A percentile compares a stretch with the other conserved stretches of the same genome.
These are phyloP conservation scores for Blastobotrys parvus DNA, from an alignment of 805 yeast species.

Conservation along the genomic window DNA sequence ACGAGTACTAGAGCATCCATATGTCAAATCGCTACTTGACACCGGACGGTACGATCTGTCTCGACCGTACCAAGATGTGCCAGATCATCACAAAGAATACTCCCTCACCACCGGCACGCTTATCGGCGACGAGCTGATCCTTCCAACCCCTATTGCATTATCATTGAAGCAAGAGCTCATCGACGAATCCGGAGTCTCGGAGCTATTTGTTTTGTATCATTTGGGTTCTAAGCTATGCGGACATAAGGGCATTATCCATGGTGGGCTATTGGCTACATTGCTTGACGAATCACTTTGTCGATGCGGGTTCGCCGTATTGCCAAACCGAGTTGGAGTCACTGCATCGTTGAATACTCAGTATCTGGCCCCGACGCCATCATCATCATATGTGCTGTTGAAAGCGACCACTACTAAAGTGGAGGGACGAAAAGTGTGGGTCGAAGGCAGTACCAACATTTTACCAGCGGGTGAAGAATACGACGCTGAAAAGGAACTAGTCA, in stretches of 20 bases:
- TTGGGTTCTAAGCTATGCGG: conserved; percentile 61
- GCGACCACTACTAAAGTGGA: conserved; percentile 58
- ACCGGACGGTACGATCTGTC: conserved; percentile 13
- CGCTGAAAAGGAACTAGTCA: conserved; percentile 13
- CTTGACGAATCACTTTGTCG: conserved; percentile 80
- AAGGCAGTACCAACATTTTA: conserved; percentile 54
- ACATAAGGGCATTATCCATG: conserved; percentile 69
- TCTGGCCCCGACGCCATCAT: conserved; percentile 46
- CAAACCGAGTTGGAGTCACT: conserved; percentile 81
- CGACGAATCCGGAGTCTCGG: conserved; percentile 20
- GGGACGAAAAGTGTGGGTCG: conserved; percentile 77
- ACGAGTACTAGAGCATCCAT: conserved; percentile 16
- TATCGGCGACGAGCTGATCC: conserved; percentile 16
- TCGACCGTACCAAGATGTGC: conserved; percentile 14
- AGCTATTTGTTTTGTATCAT: conserved; percentile 58
- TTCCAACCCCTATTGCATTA: conserved; percentile 17
- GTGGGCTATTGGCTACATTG: conserved; percentile 77
- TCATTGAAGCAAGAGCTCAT: conserved; percentile 13
- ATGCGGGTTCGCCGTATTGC: conserved; percentile 77
- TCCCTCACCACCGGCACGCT: conserved; percentile 19
- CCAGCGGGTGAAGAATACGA: conserved; percentile 14
- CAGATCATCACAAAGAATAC: conserved; percentile 10
- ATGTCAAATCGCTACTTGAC: conserved; percentile 12
- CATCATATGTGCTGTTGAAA: conserved; percentile 53
- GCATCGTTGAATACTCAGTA: conserved; percentile 66